A percentile compares a stretch with the other conserved stretches of the same genome.
Conservation (phyloP, 257 asterid genomes). For the Haberlea rhodopensis region DNA sequence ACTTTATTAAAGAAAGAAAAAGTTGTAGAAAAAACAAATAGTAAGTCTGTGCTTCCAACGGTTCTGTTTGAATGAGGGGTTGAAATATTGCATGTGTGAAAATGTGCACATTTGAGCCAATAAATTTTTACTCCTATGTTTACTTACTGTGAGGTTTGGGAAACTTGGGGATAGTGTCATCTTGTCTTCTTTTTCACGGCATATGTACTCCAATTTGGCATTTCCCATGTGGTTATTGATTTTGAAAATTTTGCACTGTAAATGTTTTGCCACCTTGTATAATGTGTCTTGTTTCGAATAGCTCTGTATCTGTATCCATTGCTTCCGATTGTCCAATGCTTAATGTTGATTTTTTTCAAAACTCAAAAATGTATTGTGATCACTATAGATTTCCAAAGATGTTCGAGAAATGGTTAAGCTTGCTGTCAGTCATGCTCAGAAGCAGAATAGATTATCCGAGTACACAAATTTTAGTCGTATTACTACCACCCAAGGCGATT, state of each 20-base stretch:
- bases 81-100: not conserved
- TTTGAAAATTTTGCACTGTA: not conserved
- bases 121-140: not conserved
- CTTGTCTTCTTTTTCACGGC: not conserved
- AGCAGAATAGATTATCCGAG: constrained; percentile 64
- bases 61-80: not conserved
- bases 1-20: constrained; percentile 12
- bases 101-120: not conserved
- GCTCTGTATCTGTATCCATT: not conserved
- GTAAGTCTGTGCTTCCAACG: constrained; percentile 7
- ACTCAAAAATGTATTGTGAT: constrained; percentile 22
- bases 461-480: constrained; percentile 75
- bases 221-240: not conserved
- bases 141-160: constrained; percentile 10
- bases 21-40: not conserved
- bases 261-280: not conserved
- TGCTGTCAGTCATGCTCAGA: constrained; percentile 77
- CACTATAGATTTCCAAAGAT: constrained; percentile 64
- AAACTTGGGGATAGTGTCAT: not conserved
- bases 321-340: not conserved
- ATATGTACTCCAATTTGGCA: not conserved
- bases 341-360: constrained; percentile 20
- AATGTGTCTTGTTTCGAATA: not conserved
- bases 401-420: constrained; percentile 85
- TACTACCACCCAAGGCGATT: constrained; percentile 58